Base-by-base conservation (phyloP, 331 rosid species). In the Malus hybrid region DNA sequence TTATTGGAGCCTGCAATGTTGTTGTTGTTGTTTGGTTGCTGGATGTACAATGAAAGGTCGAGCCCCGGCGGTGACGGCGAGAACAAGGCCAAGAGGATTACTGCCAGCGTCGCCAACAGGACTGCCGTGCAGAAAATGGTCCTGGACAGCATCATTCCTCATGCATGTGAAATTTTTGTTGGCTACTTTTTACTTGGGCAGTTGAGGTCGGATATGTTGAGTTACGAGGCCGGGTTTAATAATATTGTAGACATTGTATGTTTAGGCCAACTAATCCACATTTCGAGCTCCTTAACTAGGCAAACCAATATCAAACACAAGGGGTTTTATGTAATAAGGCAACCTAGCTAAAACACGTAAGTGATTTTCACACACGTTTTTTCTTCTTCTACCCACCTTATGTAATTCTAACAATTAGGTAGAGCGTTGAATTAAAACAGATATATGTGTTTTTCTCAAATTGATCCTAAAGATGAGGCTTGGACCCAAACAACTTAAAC, bases 31-130 rank as follows among this genome's bases (percentile, higher is more conserved):
- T 7, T 63, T 60, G 88, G 88, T 39, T 87, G 89, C 83, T 90
- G 98, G 63, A 93, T 85, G 89, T 91, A 93, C 60, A 93, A 39
- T 48, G 98, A 91, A 5, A 93, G 74, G 80, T 82, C 97, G 42
- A 89, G 75, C 91, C 86, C 80, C 5, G 81, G 81, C 12, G 90
- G 84, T 4, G 76, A 50, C 11, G 65, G 67, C 8, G 96, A 84
- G n/a, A 88, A 52, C 76, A 89, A 68, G 29, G 98, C 89, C 73
- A 93, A 73, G 24, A 91, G 81, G 72, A 93, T 63, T 16, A 93
- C 97, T 34, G 81, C 86, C 70, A 89, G 34, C 28, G 77, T 63
- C 44, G 98, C 93, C 48, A 89, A 64, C 48, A 72, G 67, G 22
- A 90, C 88, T 6, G 95, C 88, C 4, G 63, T 58, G 74, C 86